These are phyloP conservation scores for Lolium rigidum DNA, from an alignment of 176 grass and related monocot species.

Conservation along the genomic window DNA sequence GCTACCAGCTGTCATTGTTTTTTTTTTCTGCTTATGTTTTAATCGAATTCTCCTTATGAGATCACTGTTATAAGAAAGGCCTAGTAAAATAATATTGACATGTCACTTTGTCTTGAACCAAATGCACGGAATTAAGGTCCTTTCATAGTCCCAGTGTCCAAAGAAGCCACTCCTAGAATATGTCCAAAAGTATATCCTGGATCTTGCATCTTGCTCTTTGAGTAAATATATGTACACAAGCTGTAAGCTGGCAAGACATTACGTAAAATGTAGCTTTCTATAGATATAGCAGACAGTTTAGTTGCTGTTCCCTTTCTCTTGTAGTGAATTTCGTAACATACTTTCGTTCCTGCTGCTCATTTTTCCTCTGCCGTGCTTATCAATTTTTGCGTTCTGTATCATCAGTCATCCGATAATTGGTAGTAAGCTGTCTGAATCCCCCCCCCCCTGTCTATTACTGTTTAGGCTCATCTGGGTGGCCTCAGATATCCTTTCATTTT, in stretches of 20 bases:
- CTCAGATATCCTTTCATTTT: constrained; percentile 24
- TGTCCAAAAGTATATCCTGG: not conserved
- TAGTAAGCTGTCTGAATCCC: not conserved
- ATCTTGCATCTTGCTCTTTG: constrained; percentile 5
- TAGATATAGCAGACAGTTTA: not conserved
- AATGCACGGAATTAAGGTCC: constrained; percentile 5
- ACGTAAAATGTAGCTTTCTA: constrained; percentile 17
- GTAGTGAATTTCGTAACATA: constrained; percentile 10
- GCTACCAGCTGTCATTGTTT: not conserved
- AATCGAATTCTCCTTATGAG: not conserved
- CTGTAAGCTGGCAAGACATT: not conserved
- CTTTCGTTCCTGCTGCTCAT: not conserved
- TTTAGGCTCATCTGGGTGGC: constrained; percentile 5
- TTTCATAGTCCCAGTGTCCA: not conserved
- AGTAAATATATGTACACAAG: not conserved
- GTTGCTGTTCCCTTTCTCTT: constrained; percentile 24
- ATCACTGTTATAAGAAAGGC: not conserved
- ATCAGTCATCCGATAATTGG: constrained; percentile 13
- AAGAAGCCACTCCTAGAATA: constrained; percentile 8
- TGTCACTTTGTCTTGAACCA: not conserved
- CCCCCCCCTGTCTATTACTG: not conserved
- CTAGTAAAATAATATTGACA: not conserved
- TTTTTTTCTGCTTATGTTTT: not conserved
- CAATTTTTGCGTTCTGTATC: constrained; percentile 3
- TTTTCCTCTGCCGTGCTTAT: not conserved